These are phyloP conservation scores for Trichoderma sp. DNA, from an alignment of 2,329 filamentous ascomycete genomes.

Conservation along the genomic window DNA sequence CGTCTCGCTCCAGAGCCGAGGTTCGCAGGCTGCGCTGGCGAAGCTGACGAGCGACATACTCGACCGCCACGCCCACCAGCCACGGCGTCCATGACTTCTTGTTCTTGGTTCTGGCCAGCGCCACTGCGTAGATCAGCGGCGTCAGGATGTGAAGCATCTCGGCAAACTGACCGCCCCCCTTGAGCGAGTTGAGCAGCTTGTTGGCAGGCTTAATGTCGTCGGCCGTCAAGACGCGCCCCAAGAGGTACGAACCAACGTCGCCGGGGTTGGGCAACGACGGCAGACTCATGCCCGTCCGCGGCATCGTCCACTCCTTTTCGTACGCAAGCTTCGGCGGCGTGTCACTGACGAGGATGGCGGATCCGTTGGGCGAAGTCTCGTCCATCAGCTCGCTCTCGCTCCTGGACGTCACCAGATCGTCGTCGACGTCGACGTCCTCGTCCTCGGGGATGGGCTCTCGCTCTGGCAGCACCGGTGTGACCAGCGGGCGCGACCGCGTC, in stretches of 20 bases:
- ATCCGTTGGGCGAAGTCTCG: constrained; percentile 35
- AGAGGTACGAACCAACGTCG: constrained; percentile 82
- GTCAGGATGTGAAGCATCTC: constrained; percentile 91
- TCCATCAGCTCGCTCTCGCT: constrained; percentile 45
- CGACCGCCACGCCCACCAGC: constrained; percentile 79
- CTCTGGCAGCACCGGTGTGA: constrained; percentile 82
- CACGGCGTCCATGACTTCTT: constrained; percentile 88
- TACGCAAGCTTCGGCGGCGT: constrained; percentile 35
- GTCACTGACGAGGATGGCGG: background rate
- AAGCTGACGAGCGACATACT: constrained; percentile 86
- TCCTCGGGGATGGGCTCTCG: constrained; percentile 70
- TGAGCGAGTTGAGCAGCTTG: constrained; percentile 77
- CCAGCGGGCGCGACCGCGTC: constrained; percentile 76
- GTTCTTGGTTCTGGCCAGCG: constrained; percentile 69
- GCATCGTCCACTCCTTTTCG: constrained; percentile 78
- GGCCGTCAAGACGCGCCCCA: constrained; percentile 85
- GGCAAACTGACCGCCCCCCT: constrained; percentile 69
- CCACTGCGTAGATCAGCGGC: constrained; percentile 80
- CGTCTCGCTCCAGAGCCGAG: constrained; percentile 83
- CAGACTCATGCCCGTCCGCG: constrained; percentile 82
- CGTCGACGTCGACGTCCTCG: constrained; percentile 43
- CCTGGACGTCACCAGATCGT: constrained; percentile 43
- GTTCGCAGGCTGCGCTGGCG: constrained; percentile 71
- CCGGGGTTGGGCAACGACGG: constrained; percentile 76
- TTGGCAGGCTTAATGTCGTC: constrained; percentile 95